phyloP scores from a whole-genome alignment of 1,139 yeast species.

The Protomyces macrosporus region DNA sequence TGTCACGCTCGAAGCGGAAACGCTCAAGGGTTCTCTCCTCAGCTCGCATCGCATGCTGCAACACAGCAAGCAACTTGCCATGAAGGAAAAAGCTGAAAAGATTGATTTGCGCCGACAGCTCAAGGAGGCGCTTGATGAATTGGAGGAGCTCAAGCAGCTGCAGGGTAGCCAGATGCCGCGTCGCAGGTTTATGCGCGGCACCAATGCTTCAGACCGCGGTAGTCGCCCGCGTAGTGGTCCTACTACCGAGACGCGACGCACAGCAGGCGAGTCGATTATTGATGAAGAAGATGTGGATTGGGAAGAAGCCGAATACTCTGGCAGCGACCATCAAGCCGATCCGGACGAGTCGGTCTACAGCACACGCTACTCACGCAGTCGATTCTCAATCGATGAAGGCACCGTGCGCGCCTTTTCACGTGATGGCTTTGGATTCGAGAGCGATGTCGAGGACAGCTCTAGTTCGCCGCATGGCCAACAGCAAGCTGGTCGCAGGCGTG shows the following conservation, averaged over 20 bases:
- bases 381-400: no score
- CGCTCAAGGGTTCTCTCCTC: constrained; percentile 58
- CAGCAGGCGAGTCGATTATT: constrained; percentile 10
- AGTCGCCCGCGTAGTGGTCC: not conserved
- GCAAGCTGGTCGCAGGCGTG: not conserved
- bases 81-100: constrained; percentile 40
- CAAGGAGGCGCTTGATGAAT: constrained; percentile 34
- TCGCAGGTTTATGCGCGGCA: not conserved
- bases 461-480: not conserved
- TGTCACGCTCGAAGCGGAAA: constrained; percentile 59
- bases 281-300: constrained; percentile 33
- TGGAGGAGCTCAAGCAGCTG: constrained; percentile 20
- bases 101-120: constrained; percentile 37
- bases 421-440: not conserved
- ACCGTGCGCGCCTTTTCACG: not conserved
- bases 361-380: not conserved
- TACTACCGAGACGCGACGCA: not conserved
- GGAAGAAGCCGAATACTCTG: constrained; percentile 32
- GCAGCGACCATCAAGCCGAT: constrained; percentile 23
- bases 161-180: constrained; percentile 2
- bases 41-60: constrained; percentile 48
- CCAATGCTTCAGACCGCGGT: not conserved
- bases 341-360: not conserved
- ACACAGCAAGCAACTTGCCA: constrained; percentile 35
- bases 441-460: not conserved